Evolutionary conservation across 331 rosid species (phyloP), one percentile per base, ranked within the genome.

Genomic region (Dryas integrifolia): DNA sequence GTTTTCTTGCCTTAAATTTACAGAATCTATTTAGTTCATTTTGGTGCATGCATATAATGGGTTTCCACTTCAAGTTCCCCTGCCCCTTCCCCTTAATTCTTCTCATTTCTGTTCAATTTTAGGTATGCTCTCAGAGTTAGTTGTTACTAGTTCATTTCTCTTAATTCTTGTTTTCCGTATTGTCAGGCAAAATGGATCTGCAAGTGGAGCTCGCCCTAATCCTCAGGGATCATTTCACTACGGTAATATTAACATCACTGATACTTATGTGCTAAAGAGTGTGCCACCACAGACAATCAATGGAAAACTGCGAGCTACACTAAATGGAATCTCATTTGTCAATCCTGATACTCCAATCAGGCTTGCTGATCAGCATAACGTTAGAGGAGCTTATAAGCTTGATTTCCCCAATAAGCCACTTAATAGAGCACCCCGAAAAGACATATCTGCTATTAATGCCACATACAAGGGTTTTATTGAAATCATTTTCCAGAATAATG

Each of bases 151-250:
- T 21, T 45, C 41, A 16, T 47, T 1, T 5, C 30, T 69, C 66
- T 62, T 3, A 48, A 60, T 12, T 58, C 21, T 79, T 43, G 24
- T 21, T 24, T 57, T 49, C 61, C 48, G 46, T 47, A 43, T 69
- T 76, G 69, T 59, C 67, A 94, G 98, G 87, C 90, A 77, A 86
- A 94, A 94, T 68, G 86, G 86, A 60, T 80, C 92, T 40, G 87
- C 98, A 4, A 91, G 98, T 80, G 98, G 97, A 75, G 97, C 97
- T 77, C 96, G 97, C 35, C 97, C 97, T 35, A 94, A 91, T 79
- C 98, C 97, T 40, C 98, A 94, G 82, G 98, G 98, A 48, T 94
- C 97, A 53, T 94, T 79, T 70, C 95, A 41, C 39, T 94, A 94
- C 49, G 98, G 96, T 69, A 58, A 82, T 35, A 91, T 91, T 67